A percentile compares a stretch with the other conserved stretches of the same genome.
Conservation (phyloP, 352 stramenopile species). For the Peronospora destructor region DNA sequence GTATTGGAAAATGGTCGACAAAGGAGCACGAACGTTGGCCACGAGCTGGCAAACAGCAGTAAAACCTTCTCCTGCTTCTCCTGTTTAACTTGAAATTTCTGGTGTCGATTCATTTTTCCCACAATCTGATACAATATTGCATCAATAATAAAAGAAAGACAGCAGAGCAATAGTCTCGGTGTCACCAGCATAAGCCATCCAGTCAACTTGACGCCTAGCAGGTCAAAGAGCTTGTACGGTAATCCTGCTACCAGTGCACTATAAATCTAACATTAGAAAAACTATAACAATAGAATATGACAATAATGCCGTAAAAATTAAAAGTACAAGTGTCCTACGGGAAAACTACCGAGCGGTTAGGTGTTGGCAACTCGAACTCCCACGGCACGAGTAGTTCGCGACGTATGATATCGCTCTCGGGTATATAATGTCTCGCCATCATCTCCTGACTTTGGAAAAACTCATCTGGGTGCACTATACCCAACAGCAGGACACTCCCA, state of each 20-base stretch:
- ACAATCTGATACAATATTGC: slow-evolving; percentile 36
- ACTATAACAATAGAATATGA: slow-evolving; percentile 2
- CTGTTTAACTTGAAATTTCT: slow-evolving; percentile 12
- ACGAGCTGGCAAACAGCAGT: slow-evolving; percentile 60
- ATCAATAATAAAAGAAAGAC: slow-evolving; percentile 54
- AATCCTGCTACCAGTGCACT: slow-evolving; percentile 45
- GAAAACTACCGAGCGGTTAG: slow-evolving; percentile 73
- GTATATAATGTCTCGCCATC: slow-evolving; percentile 54
- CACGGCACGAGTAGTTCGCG: slow-evolving; percentile 56
- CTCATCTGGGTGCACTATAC: slow-evolving; percentile 77
- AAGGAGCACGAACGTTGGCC: slow-evolving; percentile 59
- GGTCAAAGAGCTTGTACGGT: slow-evolving; percentile 43
- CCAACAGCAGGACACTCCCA: slow-evolving; percentile 27
- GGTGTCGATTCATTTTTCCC: slow-evolving; percentile 23
- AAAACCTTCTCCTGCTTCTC: slow-evolving; percentile 28
- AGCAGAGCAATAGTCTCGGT: slow-evolving; percentile 54
- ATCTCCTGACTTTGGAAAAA: slow-evolving; percentile 86
- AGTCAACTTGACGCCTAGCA: slow-evolving; percentile 31
- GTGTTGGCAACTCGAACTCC: slow-evolving; percentile 57
- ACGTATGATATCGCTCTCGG: slow-evolving; percentile 12
- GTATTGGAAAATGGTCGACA: slow-evolving; percentile 80
- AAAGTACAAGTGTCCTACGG: slow-evolving; percentile 32
- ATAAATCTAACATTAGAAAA: slow-evolving; percentile 4
- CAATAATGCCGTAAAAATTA: background rate
- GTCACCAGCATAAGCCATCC: slow-evolving; percentile 45